Percentiles rank a stretch among this genome's conserved stretches.
These are phyloP conservation scores for Hemileia vastatrix DNA, from an alignment of 1,284 basidiomycete species.

Conservation along the genomic window DNA sequence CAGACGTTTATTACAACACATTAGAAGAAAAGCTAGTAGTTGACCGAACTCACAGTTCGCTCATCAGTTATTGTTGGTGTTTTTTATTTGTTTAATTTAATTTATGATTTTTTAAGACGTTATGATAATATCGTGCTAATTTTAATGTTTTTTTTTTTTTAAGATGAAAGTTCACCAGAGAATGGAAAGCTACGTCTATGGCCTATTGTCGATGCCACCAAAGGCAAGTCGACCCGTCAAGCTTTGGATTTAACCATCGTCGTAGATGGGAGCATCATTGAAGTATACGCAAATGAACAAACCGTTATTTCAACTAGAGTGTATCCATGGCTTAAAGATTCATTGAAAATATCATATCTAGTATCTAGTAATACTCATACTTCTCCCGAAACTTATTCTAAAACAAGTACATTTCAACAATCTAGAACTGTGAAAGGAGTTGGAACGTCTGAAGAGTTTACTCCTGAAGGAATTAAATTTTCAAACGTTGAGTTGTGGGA, in stretches of 20 bases:
- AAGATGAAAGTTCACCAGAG: conserved; percentile 28
- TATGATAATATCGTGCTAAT: neutral
- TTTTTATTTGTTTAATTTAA: neutral
- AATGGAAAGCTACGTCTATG: conserved; percentile 30
- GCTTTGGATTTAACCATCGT: conserved; percentile 34
- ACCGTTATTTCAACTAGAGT: conserved; percentile 38
- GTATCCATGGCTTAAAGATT: conserved; percentile 27
- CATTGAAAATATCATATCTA: neutral
- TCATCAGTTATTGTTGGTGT: conserved; percentile 28
- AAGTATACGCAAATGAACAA: conserved; percentile 42
- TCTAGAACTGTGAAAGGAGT: too few relatives aligned
- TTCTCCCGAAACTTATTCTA: too few relatives aligned
- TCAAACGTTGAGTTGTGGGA: conserved; percentile 13
- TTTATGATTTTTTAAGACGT: neutral
- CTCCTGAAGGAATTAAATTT: conserved; percentile 7
- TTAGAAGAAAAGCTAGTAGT: conserved; percentile 26
- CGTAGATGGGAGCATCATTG: conserved; percentile 39
- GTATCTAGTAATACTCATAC: neutral
- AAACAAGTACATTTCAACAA: too few relatives aligned
- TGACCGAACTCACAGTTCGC: conserved; percentile 21
- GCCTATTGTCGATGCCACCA: conserved; percentile 21
- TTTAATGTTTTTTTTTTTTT: neutral
- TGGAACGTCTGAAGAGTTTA: neutral
- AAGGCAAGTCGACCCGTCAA: neutral
- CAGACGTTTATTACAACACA: conserved; percentile 29